phyloP scores from a whole-genome alignment of 2,329 filamentous ascomycete genomes.

The Fusarium drepaniforme region DNA sequence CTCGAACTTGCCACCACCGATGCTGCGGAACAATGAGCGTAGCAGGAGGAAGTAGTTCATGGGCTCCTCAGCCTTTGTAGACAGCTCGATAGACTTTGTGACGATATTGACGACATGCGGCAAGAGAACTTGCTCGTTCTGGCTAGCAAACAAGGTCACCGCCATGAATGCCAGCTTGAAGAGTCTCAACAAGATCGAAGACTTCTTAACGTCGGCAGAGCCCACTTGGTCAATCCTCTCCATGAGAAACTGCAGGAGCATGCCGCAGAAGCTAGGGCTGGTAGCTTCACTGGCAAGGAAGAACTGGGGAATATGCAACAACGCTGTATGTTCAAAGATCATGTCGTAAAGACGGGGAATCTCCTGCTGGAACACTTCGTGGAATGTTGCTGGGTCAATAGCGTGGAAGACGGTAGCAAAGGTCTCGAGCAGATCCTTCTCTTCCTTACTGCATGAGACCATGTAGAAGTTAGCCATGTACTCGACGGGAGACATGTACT shows the following conservation, averaged over 20 bases:
- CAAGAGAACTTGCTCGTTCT: conserved; percentile 95
- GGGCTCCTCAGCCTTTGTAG: conserved; percentile 94
- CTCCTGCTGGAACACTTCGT: conserved; percentile 98
- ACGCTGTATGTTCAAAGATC: conserved; percentile 95
- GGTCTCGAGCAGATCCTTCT: conserved; percentile 96
- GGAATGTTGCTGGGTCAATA: conserved; percentile 97
- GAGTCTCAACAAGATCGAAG: conserved; percentile 89
- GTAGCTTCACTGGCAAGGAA: conserved; percentile 99
- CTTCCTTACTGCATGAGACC: conserved; percentile 92
- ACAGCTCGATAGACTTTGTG: conserved; percentile 95
- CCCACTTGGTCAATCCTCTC: conserved; percentile 95
- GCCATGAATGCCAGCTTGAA: conserved; percentile 99
- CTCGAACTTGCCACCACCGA: conserved; percentile 97
- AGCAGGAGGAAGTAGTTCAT: conserved; percentile 99
- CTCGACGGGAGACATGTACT: conserved; percentile 86
- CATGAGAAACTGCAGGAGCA: conserved; percentile 98
- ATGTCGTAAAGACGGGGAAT: conserved; percentile 97
- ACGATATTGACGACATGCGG: conserved; percentile 98
- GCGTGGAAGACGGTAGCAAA: conserved; percentile 99
- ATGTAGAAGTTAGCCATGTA: conserved; percentile 96
- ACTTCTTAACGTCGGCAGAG: conserved; percentile 90
- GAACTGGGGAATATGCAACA: conserved; percentile 97
- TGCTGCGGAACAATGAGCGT: conserved; percentile 93
- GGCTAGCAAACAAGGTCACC: conserved; percentile 91
- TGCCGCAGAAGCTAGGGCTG: conserved; percentile 96